Evolutionary conservation across 306 rosid genomes (phyloP).

Genomic region (Prunus kanzakura): DNA sequence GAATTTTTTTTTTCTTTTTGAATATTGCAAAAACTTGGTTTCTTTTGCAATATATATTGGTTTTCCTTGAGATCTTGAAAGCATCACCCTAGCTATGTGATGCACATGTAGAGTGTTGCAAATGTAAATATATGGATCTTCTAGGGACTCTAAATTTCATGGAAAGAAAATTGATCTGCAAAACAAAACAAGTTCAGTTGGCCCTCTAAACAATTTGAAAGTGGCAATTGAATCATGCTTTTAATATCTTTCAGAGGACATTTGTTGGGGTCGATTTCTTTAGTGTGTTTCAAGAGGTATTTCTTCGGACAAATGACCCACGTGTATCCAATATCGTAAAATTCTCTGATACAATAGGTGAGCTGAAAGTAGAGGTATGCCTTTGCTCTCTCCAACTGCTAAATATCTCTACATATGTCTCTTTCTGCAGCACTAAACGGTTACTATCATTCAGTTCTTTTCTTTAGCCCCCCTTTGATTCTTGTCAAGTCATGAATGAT

Average conservation of each 20-base stretch:
- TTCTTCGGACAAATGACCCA: constrained; percentile 76
- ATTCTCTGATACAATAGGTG: constrained; percentile 90
- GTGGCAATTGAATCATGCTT: neutral
- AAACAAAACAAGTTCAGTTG: neutral
- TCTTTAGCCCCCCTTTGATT: neutral
- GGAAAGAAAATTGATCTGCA: neutral
- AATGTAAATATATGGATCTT: neutral
- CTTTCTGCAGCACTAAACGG: neutral
- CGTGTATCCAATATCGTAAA: constrained; percentile 77
- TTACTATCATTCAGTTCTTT: neutral
- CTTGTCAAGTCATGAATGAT: neutral
- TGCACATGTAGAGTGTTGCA: neutral
- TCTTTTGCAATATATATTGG: neutral
- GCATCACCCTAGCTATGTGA: neutral
- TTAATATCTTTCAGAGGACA: constrained; percentile 60
- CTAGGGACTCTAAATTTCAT: neutral
- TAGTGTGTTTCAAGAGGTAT: constrained; percentile 86
- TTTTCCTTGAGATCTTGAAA: neutral
- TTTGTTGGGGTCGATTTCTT: constrained; percentile 94
- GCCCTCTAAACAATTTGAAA: neutral
- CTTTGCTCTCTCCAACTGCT: neutral
- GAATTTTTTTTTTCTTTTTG: neutral
- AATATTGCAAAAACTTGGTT: neutral
- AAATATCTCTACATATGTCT: neutral
- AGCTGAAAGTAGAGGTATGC: constrained; percentile 96